Evolutionary conservation across 2,329 filamentous ascomycete species (phyloP).

Genomic region (Fusarium austroafricanum): DNA sequence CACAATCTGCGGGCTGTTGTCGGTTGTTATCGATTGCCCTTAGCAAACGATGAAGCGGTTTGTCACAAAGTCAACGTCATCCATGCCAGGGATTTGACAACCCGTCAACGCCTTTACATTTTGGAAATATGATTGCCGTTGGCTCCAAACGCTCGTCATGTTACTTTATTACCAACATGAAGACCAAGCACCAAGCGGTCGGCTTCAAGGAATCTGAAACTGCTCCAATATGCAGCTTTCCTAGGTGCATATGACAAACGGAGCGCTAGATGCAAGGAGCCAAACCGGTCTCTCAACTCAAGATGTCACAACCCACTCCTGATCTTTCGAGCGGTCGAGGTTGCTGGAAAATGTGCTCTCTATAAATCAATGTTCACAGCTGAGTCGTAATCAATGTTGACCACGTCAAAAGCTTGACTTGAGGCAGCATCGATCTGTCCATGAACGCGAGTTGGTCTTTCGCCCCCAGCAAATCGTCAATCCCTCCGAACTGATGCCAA

Average conservation of each 20-base stretch:
- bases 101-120: background rate
- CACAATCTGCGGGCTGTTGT: background rate
- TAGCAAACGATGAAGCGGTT: background rate
- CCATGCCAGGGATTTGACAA: background rate
- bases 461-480: too few species aligned
- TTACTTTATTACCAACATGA: background rate
- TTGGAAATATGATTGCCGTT: background rate
- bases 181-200: background rate
- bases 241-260: background rate
- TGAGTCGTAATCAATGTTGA: background rate
- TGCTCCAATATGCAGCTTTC: too few species aligned
- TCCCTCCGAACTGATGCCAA: background rate
- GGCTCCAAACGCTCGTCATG: background rate
- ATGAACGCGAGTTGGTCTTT: background rate
- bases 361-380: too few species aligned
- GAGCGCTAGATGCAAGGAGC: background rate
- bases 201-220: background rate
- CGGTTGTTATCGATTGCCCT: background rate
- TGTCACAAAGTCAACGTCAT: background rate
- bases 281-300: background rate
- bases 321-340: background rate
- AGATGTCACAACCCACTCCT: background rate
- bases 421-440: background rate
- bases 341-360: too few species aligned
- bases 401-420: background rate